These are phyloP conservation scores for Pichia membranifaciens DNA, from an alignment of 805 yeast species.

Conservation along the genomic window DNA sequence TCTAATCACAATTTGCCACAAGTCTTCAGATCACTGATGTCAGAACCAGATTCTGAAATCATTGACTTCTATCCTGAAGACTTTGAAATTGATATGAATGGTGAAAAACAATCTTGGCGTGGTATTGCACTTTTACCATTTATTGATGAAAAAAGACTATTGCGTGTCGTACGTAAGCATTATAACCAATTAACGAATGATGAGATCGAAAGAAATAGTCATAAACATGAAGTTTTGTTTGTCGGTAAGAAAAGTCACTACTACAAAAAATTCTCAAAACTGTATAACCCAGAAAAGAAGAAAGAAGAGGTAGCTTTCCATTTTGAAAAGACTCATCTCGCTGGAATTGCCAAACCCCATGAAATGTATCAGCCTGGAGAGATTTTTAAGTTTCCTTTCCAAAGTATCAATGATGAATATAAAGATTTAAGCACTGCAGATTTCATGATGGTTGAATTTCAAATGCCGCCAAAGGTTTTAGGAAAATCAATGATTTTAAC, in stretches of 20 bases:
- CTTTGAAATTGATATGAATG: slow-evolving; percentile 90
- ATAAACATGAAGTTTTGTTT: slow-evolving; percentile 63
- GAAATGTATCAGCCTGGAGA: slow-evolving; percentile 33
- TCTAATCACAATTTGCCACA: slow-evolving; percentile 82
- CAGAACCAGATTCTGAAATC: slow-evolving; percentile 69
- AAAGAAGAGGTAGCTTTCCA: slow-evolving; percentile 37
- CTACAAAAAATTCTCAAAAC: slow-evolving; percentile 33
- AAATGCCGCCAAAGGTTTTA: slow-evolving; percentile 51
- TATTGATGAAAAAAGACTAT: slow-evolving; percentile 73
- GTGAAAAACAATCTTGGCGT: slow-evolving; percentile 92
- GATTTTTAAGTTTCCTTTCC: slow-evolving; percentile 40
- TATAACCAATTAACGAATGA: slow-evolving; percentile 58
- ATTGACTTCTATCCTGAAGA: slow-evolving; percentile 88
- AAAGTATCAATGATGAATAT: slow-evolving; percentile 27
- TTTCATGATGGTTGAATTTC: slow-evolving; percentile 44
- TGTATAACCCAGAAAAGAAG: slow-evolving; percentile 42
- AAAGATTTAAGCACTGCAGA: slow-evolving; percentile 36
- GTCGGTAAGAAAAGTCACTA: slow-evolving; percentile 59
- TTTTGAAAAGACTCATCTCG: slow-evolving; percentile 47
- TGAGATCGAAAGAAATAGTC: slow-evolving; percentile 65
- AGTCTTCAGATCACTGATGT: slow-evolving; percentile 77
- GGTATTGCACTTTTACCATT: slow-evolving; percentile 88
- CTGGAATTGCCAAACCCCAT: slow-evolving; percentile 47
- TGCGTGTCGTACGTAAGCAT: slow-evolving; percentile 58
- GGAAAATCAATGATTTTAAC: slow-evolving; percentile 82